Conservation (phyloP, 345 rosid genomes). For the Syzygium grande region DNA sequence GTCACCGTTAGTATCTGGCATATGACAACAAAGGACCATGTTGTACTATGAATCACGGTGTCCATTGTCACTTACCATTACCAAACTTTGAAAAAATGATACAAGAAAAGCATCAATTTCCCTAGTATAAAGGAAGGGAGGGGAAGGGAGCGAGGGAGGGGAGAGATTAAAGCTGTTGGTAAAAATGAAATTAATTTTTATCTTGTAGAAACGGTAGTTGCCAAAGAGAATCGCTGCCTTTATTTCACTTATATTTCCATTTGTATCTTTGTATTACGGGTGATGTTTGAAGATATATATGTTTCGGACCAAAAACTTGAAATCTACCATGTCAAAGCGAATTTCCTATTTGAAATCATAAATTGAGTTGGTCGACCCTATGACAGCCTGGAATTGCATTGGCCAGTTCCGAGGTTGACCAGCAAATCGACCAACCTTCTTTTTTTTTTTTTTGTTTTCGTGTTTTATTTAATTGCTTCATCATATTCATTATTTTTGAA, state of each 20-base stretch:
- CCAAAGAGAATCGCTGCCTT: neutral
- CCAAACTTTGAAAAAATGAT: too few relatives aligned
- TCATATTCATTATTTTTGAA: neutral
- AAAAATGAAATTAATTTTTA: neutral
- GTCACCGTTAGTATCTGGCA: too few relatives aligned
- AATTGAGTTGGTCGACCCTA: neutral
- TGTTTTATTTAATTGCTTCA: neutral
- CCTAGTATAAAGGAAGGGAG: too few relatives aligned
- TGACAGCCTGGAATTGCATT: rapidly evolving
- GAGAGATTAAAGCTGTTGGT: neutral
- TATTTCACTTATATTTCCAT: too few relatives aligned
- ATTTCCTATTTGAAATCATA: neutral
- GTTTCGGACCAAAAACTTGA: rapidly evolving
- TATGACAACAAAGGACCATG: too few relatives aligned
- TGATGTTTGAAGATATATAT: neutral
- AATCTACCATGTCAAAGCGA: neutral
- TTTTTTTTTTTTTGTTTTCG: neutral
- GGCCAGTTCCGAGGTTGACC: rapidly evolving
- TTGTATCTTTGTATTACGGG: rapidly evolving
- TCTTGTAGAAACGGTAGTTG: rapidly evolving
- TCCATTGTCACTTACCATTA: too few relatives aligned
- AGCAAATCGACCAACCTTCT: rapidly evolving
- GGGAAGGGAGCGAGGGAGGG: rapidly evolving
- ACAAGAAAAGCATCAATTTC: neutral
- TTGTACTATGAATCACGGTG: too few relatives aligned